Evolutionary conservation across 2,329 filamentous ascomycete species (phyloP), one percentile per base, ranked within the genome.

Genomic region (Colletotrichum sansevieriae): DNA sequence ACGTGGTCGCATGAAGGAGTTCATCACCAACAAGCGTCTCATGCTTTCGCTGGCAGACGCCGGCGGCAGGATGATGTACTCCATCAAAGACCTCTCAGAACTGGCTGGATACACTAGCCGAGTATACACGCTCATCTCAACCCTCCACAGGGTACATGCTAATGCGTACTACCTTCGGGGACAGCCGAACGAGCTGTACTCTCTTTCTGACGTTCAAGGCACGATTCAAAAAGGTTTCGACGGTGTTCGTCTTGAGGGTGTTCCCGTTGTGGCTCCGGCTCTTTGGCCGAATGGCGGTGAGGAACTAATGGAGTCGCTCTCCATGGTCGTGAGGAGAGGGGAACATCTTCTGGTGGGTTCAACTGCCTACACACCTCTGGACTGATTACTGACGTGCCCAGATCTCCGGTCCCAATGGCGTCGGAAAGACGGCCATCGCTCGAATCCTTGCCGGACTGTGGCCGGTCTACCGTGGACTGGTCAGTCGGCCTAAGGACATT

Each of bases 41-140:
- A 98, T 99, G 96, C 87, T 99, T 37, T 98, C 95, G 15, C 87
- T 99, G 43, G 96, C 96, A 10, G 96, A 99, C 80, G 96, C 96
- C 2, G 96, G 96, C 68, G 95, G 95, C 29, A 89, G 96, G 54
- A 98, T 99, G 94, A 99, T 99, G 96, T 99, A 99, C 83, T 96
- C 93, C 71, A 97, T 99, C 84, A 99, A 99, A 81, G 97, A 99
- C 76, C 88, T 99, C 41, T 95, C 95, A 1, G 96, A 99, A 78
- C 85, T 99, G 39, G 96, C 96, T 5, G 96, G 96, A 22, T 97
- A 98, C 82, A 99, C 96, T 0, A 97, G 94, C 67, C 90, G 96
- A 51, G 95, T 99, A 12, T 99, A 98, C 82, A 97, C 94, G 11
- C 86, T 99, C 46, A 97, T 99, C 76, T 95, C 94, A 51, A 97